Evolutionary conservation across 345 rosid genomes (phyloP).

Genomic region (Gossypium bickii): DNA sequence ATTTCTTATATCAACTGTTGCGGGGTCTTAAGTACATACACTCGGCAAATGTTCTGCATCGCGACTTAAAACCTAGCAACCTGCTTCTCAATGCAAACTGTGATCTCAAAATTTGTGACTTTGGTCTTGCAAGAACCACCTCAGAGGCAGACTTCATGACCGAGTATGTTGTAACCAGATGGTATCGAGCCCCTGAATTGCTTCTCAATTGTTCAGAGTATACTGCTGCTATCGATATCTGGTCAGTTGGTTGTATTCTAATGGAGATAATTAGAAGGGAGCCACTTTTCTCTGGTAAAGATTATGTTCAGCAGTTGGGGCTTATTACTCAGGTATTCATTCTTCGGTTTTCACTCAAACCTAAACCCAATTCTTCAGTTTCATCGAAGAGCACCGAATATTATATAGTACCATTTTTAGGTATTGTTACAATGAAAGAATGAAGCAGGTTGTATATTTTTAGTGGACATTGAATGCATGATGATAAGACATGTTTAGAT

Average conservation of each 20-base stretch:
- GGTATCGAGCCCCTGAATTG: slow-evolving; percentile 81
- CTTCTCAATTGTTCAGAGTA: slow-evolving; percentile 71
- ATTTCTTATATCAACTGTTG: slow-evolving; percentile 76
- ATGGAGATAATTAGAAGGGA: slow-evolving; percentile 74
- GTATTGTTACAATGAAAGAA: neutral
- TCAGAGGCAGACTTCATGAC: slow-evolving; percentile 91
- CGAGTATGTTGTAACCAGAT: slow-evolving; percentile 70
- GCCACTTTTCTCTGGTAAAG: slow-evolving; percentile 82
- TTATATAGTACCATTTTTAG: neutral
- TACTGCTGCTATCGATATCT: slow-evolving; percentile 77
- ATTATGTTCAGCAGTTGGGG: slow-evolving; percentile 75
- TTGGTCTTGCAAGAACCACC: slow-evolving; percentile 86
- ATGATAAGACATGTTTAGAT: neutral
- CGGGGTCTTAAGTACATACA: slow-evolving; percentile 79
- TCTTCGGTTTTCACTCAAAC: neutral
- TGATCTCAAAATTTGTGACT: slow-evolving; percentile 77
- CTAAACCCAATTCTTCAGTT: slow-evolving; percentile 1
- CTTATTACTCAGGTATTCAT: slow-evolving; percentile 73
- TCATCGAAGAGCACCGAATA: neutral
- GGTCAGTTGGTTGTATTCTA: slow-evolving; percentile 96
- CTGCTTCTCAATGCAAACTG: slow-evolving; percentile 62
- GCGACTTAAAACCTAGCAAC: slow-evolving; percentile 88
- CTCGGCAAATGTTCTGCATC: slow-evolving; percentile 82
- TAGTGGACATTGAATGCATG: neutral
- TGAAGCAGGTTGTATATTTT: slow-evolving; percentile 7